A percentile compares a stretch with the other conserved stretches of the same genome.
These are phyloP conservation scores for Calocybe cyanea DNA, from an alignment of 768 basidiomycete species.

Conservation along the genomic window DNA sequence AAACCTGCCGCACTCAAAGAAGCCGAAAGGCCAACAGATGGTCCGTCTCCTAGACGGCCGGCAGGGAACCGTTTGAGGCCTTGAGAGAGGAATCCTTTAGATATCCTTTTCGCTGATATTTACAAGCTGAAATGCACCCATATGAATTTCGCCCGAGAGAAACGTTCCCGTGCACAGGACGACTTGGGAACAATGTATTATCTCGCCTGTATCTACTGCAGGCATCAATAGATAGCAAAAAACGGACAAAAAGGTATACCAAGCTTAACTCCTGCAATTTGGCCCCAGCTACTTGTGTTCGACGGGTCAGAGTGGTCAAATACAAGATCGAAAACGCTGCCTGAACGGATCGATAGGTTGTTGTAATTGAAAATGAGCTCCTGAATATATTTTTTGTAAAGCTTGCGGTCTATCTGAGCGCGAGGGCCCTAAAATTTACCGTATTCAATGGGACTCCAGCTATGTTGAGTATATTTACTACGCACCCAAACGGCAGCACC, in stretches of 20 bases:
- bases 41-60: conserved; percentile 69
- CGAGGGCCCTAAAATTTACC: conserved; percentile 67
- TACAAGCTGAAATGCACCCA: conserved; percentile 43
- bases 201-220: conserved; percentile 62
- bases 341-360: conserved; percentile 65
- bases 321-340: conserved; percentile 76
- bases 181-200: conserved; percentile 74
- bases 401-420: conserved; percentile 81
- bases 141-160: conserved; percentile 87
- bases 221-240: not conserved
- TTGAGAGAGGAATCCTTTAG: conserved; percentile 18
- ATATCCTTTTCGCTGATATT: no score
- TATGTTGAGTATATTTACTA: conserved; percentile 4
- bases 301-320: conserved; percentile 45
- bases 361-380: conserved; percentile 58
- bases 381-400: conserved; percentile 87
- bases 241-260: conserved; percentile 35
- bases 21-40: conserved; percentile 70
- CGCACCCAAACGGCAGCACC: conserved; percentile 88
- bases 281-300: conserved; percentile 41
- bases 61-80: conserved; percentile 75
- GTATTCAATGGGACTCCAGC: not conserved
- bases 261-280: conserved; percentile 61
- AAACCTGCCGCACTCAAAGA: conserved; percentile 77
- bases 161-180: conserved; percentile 93